These are phyloP conservation scores for Cyclocybe aegerita DNA, from an alignment of 768 basidiomycete species.

Conservation along the genomic window DNA sequence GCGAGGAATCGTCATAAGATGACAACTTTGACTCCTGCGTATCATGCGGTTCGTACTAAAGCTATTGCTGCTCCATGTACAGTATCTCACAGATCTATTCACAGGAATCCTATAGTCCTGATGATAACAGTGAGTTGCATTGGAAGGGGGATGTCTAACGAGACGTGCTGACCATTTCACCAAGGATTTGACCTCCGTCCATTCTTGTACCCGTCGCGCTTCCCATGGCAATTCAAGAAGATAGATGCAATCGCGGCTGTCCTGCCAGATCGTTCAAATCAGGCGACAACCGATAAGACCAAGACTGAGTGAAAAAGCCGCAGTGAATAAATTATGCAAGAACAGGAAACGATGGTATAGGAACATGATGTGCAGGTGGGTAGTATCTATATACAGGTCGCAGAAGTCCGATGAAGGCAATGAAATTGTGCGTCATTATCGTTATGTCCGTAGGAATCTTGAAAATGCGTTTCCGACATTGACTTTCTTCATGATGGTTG, in stretches of 20 bases:
- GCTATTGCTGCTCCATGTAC: not conserved
- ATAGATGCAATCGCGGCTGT: constrained; percentile 84
- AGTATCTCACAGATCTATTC: not conserved
- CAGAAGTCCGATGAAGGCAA: constrained; percentile 1
- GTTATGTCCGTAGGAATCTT: constrained; percentile 62
- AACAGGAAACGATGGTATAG: constrained; percentile 15
- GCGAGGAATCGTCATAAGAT: constrained; percentile 98
- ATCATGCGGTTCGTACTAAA: constrained; percentile 77
- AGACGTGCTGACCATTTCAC: constrained; percentile 13
- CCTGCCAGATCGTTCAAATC: constrained; percentile 68
- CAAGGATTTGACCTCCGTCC: constrained; percentile 93
- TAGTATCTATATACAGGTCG: constrained; percentile 18
- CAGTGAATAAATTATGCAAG: constrained; percentile 6
- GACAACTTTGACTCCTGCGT: constrained; percentile 92
- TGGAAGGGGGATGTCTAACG: not conserved
- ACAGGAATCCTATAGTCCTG: constrained; percentile 94
- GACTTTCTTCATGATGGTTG: constrained; percentile 91
- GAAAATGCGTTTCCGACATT: constrained; percentile 74
- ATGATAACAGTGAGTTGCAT: constrained; percentile 81
- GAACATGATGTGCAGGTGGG: constrained; percentile 9
- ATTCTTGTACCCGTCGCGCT: constrained; percentile 92
- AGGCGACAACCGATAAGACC: constrained; percentile 34
- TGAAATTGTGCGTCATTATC: not conserved
- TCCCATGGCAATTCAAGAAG: constrained; percentile 96
- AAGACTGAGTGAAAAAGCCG: constrained; percentile 42